These are phyloP conservation scores for Microcera coccophila DNA, from an alignment of 2,329 filamentous ascomycete species.

Conservation along the genomic window DNA sequence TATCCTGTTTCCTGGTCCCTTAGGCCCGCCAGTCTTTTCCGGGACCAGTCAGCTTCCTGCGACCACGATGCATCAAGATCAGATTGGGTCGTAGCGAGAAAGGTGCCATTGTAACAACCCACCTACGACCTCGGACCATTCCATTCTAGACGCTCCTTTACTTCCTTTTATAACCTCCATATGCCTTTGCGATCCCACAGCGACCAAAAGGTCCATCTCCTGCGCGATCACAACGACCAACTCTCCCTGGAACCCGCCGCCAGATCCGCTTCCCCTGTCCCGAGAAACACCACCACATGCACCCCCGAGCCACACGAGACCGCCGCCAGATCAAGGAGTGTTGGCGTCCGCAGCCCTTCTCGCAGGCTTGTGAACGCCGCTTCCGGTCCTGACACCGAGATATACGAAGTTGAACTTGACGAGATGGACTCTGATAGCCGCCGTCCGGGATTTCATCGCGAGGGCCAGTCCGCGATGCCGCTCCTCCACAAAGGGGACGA, in stretches of 20 bases:
- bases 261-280: conserved; percentile 1
- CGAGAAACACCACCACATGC: conserved; percentile 29
- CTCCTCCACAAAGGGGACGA: conserved; percentile 37
- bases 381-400: conserved; percentile 27
- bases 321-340: conserved; percentile 23
- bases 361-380: conserved; percentile 23
- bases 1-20: conserved; percentile 10
- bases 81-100: too few species aligned
- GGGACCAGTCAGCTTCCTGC: conserved; percentile 13
- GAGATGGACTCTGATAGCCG: conserved; percentile 42
- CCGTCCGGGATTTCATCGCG: conserved; percentile 45
- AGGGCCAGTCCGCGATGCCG: conserved; percentile 44
- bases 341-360: conserved; percentile 22
- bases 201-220: conserved; percentile 23
- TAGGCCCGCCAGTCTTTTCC: conserved; percentile 18
- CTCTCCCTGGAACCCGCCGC: conserved; percentile 10
- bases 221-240: conserved; percentile 14
- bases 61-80: conserved; percentile 1
- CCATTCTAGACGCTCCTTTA: too few species aligned
- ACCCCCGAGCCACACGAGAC: conserved; percentile 12
- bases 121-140: too few species aligned
- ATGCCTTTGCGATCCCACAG: conserved; percentile 21
- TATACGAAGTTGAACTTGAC: conserved; percentile 22
- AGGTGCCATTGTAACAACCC: too few species aligned
- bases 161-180: conserved; percentile 5